Percentiles rank a stretch among this genome's conserved stretches.
phyloP scores from a whole-genome alignment of 805 yeast genomes.

The Ascoidea asiatica region DNA sequence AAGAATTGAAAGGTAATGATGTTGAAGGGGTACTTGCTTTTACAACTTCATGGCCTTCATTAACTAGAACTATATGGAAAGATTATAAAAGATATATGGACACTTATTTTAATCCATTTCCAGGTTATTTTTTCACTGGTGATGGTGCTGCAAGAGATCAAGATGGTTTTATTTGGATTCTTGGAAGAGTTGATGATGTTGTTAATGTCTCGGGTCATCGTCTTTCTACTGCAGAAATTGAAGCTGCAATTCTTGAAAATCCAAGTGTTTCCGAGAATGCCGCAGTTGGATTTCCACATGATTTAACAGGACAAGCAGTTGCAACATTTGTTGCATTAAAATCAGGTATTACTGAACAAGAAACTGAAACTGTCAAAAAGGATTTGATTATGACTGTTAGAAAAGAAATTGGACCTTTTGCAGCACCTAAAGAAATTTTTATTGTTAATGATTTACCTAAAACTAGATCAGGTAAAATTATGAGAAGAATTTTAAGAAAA shows the following conservation, averaged over 20 bases:
- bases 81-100: constrained; percentile 65
- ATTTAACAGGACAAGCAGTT: constrained; percentile 78
- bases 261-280: constrained; percentile 63
- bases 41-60: constrained; percentile 70
- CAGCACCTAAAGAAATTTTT: constrained; percentile 67
- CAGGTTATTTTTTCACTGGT: constrained; percentile 75
- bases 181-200: constrained; percentile 82
- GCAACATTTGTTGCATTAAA: constrained; percentile 72
- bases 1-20: constrained; percentile 51
- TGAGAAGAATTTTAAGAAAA: constrained; percentile 78
- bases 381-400: constrained; percentile 59
- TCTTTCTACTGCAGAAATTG: constrained; percentile 81
- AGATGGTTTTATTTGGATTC: constrained; percentile 76
- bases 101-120: constrained; percentile 73
- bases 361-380: constrained; percentile 40
- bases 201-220: constrained; percentile 82
- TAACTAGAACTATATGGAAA: constrained; percentile 72
- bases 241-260: constrained; percentile 69
- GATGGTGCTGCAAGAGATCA: constrained; percentile 83
- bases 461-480: constrained; percentile 77
- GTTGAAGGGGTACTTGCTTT: constrained; percentile 75
- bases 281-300: constrained; percentile 74
- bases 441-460: constrained; percentile 70
- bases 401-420: constrained; percentile 75
- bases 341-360: constrained; percentile 23